Evolutionary conservation across 306 rosid species (phyloP).

Genomic region (Dicorynia guianensis): DNA sequence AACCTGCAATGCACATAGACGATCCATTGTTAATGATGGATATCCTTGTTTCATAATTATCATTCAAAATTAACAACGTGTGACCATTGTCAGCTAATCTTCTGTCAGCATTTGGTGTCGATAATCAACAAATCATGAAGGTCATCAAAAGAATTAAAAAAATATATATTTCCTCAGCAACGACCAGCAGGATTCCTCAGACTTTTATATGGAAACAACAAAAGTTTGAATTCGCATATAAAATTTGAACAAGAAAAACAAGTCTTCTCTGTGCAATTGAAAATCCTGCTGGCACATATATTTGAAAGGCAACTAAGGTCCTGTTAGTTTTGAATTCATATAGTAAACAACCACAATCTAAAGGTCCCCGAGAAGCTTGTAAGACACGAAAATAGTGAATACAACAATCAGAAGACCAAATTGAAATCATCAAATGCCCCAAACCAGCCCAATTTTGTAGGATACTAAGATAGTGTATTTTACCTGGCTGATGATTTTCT

Average conservation of each 20-base stretch:
- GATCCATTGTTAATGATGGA: slow-evolving; percentile 38
- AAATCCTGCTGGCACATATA: background rate
- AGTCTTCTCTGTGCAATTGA: too few relatives aligned
- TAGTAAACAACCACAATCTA: slow-evolving; percentile 11
- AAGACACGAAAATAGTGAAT: slow-evolving; percentile 21
- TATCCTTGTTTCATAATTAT: slow-evolving; percentile 33
- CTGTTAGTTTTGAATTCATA: slow-evolving; percentile 3
- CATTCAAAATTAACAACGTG: slow-evolving; percentile 25
- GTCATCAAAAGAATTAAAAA: slow-evolving; percentile 16
- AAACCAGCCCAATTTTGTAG: slow-evolving; percentile 27
- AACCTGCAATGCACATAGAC: slow-evolving; percentile 68
- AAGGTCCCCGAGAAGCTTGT: slow-evolving; percentile 16
- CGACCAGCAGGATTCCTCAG: slow-evolving; percentile 14
- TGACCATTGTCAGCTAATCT: slow-evolving; percentile 31
- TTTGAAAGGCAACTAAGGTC: background rate
- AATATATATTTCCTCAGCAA: slow-evolving; percentile 19
- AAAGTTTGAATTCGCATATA: background rate
- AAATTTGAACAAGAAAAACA: background rate
- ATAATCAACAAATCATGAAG: slow-evolving; percentile 32
- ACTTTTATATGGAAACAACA: slow-evolving; percentile 7
- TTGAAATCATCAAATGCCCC: background rate
- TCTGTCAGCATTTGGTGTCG: slow-evolving; percentile 4
- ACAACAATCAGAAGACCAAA: slow-evolving; percentile 13
- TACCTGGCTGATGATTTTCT: slow-evolving; percentile 64
- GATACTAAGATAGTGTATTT: slow-evolving; percentile 25